A percentile compares a stretch with the other conserved stretches of the same genome.
Evolutionary conservation across 345 rosid species (phyloP).

Genomic region (Camelina laxa): DNA sequence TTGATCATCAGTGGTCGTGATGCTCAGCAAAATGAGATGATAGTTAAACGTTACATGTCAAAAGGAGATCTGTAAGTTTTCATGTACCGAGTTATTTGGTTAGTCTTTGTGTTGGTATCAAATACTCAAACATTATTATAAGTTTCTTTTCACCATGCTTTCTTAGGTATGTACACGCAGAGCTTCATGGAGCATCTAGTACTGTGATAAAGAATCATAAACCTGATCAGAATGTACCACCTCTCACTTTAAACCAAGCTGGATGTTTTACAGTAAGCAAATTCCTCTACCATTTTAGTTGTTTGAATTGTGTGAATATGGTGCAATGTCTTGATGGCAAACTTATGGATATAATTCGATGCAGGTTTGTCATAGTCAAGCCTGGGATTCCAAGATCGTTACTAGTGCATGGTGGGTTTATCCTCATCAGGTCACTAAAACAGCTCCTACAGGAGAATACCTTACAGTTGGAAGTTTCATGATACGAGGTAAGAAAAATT

Average conservation of each 20-base stretch:
- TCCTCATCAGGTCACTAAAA: slow-evolving; percentile 97
- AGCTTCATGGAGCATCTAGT: slow-evolving; percentile 97
- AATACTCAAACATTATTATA: slow-evolving; percentile 4
- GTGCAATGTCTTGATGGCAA: slow-evolving; percentile 25
- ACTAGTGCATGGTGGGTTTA: slow-evolving; percentile 99
- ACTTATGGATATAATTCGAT: slow-evolving; percentile 26
- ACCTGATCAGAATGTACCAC: slow-evolving; percentile 87
- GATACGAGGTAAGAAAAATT: slow-evolving; percentile 97
- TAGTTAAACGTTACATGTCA: slow-evolving; percentile 96
- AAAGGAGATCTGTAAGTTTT: slow-evolving; percentile 92
- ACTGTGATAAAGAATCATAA: slow-evolving; percentile 95
- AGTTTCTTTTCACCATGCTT: slow-evolving; percentile 15
- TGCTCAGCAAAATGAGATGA: slow-evolving; percentile 98
- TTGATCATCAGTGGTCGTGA: slow-evolving; percentile 95
- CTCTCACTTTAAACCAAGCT: slow-evolving; percentile 95
- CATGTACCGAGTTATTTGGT: slow-evolving; percentile 15
- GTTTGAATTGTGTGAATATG: slow-evolving; percentile 10
- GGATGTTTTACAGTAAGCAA: slow-evolving; percentile 86
- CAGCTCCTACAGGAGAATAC: slow-evolving; percentile 99
- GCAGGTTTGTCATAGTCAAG: slow-evolving; percentile 97
- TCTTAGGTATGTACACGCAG: slow-evolving; percentile 91
- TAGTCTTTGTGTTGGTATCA: slow-evolving; percentile 12
- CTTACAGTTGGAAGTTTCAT: slow-evolving; percentile 98
- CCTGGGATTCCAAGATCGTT: slow-evolving; percentile 98
- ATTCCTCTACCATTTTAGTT: slow-evolving; percentile 8